Conservation (phyloP, 2,329 filamentous ascomycete genomes). For the Cadophora malorum region DNA sequence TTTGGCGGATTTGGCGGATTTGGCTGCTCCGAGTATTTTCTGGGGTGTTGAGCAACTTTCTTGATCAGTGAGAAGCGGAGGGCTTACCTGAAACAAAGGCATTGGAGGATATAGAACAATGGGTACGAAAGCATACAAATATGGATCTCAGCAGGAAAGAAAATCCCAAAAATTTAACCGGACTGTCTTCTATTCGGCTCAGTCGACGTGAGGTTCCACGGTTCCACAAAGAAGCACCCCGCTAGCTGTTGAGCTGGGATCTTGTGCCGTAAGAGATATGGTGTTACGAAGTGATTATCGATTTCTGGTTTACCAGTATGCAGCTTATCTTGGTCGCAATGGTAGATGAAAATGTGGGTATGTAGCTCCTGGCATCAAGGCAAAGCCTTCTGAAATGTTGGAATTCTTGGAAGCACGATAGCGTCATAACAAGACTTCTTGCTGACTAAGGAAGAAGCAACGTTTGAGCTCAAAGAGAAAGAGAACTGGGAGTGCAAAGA, state of each 20-base stretch:
- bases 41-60: neutral
- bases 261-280: neutral
- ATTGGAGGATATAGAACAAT: neutral
- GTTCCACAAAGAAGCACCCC: neutral
- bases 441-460: conserved; percentile 1
- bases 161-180: neutral
- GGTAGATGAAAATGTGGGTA: neutral
- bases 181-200: neutral
- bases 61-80: neutral
- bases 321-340: neutral
- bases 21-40: conserved; percentile 11
- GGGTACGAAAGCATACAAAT: too few species aligned
- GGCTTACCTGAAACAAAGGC: conserved; percentile 1
- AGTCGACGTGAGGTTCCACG: too few species aligned
- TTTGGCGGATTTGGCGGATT: neutral
- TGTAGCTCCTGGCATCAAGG: neutral
- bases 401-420: conserved; percentile 11
- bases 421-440: conserved; percentile 1
- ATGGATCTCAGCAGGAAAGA: neutral
- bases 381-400: neutral
- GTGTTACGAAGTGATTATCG: neutral
- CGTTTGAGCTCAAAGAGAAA: neutral
- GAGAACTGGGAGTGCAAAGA: too few species aligned
- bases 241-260: neutral
- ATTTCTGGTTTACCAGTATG: neutral